Percentiles rank a stretch among this genome's conserved stretches.
Evolutionary conservation across 257 asterid genomes (phyloP).

Genomic region (Ballota nigra): DNA sequence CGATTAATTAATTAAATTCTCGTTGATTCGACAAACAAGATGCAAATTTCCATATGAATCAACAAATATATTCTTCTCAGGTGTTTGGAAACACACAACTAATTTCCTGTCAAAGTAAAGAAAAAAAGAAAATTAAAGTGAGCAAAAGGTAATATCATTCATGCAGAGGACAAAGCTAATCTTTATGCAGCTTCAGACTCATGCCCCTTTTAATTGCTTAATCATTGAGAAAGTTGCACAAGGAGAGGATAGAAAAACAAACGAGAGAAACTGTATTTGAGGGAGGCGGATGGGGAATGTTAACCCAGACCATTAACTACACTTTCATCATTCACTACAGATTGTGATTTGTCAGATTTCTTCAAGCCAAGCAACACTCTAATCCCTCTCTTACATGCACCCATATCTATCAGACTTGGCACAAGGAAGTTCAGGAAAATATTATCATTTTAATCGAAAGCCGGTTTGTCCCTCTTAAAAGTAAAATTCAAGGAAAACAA

Average conservation of each 20-base stretch:
- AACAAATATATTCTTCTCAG: too few species aligned
- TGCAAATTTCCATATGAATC: too few species aligned
- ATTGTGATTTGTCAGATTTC: slow-evolving; percentile 66
- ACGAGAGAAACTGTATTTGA: neutral
- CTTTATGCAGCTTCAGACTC: neutral
- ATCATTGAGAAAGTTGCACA: neutral
- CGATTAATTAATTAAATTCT: too few species aligned
- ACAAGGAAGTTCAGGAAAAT: slow-evolving; percentile 26
- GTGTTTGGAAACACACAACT: too few species aligned
- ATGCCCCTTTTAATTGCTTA: slow-evolving; percentile 8
- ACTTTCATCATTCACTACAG: slow-evolving; percentile 58
- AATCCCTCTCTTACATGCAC: too few species aligned
- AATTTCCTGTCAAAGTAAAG: too few species aligned
- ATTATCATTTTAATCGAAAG: slow-evolving; percentile 7
- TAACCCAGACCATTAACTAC: slow-evolving; percentile 42
- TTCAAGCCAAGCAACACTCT: slow-evolving; percentile 87
- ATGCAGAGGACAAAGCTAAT: slow-evolving; percentile 2
- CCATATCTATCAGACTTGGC: slow-evolving; percentile 70
- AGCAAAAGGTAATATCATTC: neutral
- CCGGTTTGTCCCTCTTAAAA: neutral
- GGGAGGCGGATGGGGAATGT: too few species aligned
- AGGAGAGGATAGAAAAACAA: neutral
- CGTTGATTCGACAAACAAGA: too few species aligned
- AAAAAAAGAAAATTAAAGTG: neutral
- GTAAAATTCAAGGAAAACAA: too few species aligned